Base-by-base conservation (phyloP, 257 asterid genomes). In the Paulownia fortunei region DNA sequence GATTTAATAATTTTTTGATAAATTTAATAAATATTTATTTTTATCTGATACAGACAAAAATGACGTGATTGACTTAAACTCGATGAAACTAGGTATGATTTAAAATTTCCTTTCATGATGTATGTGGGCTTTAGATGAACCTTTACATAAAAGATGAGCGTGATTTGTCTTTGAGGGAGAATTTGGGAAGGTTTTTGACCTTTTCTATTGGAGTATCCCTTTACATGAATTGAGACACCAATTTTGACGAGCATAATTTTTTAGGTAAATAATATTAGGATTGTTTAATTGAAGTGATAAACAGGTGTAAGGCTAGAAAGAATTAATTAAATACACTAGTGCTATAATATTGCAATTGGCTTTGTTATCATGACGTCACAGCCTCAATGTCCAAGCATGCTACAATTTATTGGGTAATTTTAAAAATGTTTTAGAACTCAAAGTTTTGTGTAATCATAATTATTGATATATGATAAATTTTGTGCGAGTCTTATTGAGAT, bases 231-330 rank as follows among this genome's bases (percentile, higher is more conserved):
- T 27, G 18, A 60, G 67, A 30, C 39, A 60, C 67, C 67, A 30
- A 60, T 60, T 60, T 60, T 60, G 67, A 60, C 41, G 67, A 60
- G 19, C 30, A 4, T 51, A n/a, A n/a, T n/a, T n/a, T n/a, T n/a
- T n/a, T n/a, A n/a, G n/a, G n/a, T n/a, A n/a, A n/a, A n/a, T n/a
- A n/a, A n/a, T n/a, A n/a, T n/a, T n/a, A n/a, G n/a, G n/a, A n/a
- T n/a, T n/a, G n/a, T n/a, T n/a, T n/a, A n/a, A n/a, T n/a, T n/a
- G n/a, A n/a, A n/a, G n/a, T n/a, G n/a, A n/a, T n/a, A 54, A 54
- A 21, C 3, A 54, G 6, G 3, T 54, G 11, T 52, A 6, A 21
- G 30, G 61, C 30, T 13, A 12, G 7, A 41, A 46, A 46, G 2
- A 54, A 18, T 54, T 54, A 18, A 54, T 54, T 51, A 41, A 34